Evolutionary conservation across 805 yeast genomes (phyloP).

Genomic region (Candida sithepensis): DNA sequence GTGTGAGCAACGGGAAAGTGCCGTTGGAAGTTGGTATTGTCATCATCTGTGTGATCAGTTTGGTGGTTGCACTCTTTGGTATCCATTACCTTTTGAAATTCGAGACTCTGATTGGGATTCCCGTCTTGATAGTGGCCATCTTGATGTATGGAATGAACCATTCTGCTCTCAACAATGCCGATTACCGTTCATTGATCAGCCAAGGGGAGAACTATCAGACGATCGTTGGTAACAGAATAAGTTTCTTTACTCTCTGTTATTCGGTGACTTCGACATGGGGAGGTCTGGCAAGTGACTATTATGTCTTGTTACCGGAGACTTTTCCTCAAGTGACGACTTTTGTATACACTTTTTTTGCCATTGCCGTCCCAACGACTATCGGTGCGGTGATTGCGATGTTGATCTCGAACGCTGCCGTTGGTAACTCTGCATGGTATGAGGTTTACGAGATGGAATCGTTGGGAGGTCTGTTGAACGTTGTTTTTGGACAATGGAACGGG

Average conservation of each 20-base stretch:
- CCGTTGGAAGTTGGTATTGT: constrained; percentile 74
- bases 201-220: constrained; percentile 39
- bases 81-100: constrained; percentile 65
- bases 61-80: constrained; percentile 73
- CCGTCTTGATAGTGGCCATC: constrained; percentile 64
- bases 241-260: constrained; percentile 69
- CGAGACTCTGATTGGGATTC: constrained; percentile 65
- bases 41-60: constrained; percentile 60
- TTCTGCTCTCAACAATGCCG: constrained; percentile 25
- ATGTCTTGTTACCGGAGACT: constrained; percentile 72
- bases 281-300: constrained; percentile 80
- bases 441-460: constrained; percentile 59
- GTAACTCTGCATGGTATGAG: constrained; percentile 51
- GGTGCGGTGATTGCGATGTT: constrained; percentile 73
- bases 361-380: constrained; percentile 66
- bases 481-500: constrained; percentile 68
- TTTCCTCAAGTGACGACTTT: constrained; percentile 56
- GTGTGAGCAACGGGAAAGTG: constrained; percentile 60
- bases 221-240: constrained; percentile 62
- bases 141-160: constrained; percentile 63
- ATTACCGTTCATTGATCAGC: constrained; percentile 37
- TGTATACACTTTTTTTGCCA: constrained; percentile 60
- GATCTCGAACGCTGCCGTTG: constrained; percentile 63
- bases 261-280: constrained; percentile 90
- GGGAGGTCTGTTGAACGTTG: constrained; percentile 69